These are phyloP conservation scores for Physaria fendleri DNA, from an alignment of 345 rosid genomes.

Conservation along the genomic window DNA sequence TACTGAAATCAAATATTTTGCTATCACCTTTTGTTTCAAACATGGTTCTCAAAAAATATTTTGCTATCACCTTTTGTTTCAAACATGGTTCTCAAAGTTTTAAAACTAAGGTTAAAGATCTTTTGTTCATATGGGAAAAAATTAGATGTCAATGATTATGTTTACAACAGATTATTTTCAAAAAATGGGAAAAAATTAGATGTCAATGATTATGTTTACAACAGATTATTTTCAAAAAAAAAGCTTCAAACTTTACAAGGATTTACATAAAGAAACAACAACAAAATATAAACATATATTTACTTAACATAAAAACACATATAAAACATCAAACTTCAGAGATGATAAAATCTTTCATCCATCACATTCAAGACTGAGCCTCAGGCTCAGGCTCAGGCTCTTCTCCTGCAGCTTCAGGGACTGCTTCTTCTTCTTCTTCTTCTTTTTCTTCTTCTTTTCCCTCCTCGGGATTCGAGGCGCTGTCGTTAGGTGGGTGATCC, in stretches of 20 bases:
- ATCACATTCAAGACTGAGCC: conserved; percentile 22
- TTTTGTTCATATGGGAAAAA: too few relatives aligned
- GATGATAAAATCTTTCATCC: not conserved
- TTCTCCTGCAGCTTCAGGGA: conserved; percentile 16
- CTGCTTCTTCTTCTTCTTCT: conserved; percentile 9
- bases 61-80: too few relatives aligned
- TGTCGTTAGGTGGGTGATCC: conserved; percentile 16
- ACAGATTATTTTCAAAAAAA: too few relatives aligned
- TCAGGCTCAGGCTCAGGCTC: conserved; percentile 24
- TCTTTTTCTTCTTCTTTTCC: too few relatives aligned
- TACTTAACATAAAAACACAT: conserved; percentile 9
- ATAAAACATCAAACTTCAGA: conserved; percentile 17
- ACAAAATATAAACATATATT: conserved; percentile 5
- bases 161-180: conserved; percentile 24
- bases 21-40: too few relatives aligned
- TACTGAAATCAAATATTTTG: conserved; percentile 3
- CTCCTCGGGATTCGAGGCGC: not conserved
- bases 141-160: too few relatives aligned
- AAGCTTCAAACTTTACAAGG: conserved; percentile 15
- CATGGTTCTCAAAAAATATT: too few relatives aligned
- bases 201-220: too few relatives aligned
- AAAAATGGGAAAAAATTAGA: too few relatives aligned
- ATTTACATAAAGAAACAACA: conserved; percentile 11
- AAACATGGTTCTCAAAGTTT: too few relatives aligned
- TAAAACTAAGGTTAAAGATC: too few relatives aligned